Evolutionary conservation across 2,329 filamentous ascomycete genomes (phyloP).

Genomic region (Apiospora rasikravindrae): DNA sequence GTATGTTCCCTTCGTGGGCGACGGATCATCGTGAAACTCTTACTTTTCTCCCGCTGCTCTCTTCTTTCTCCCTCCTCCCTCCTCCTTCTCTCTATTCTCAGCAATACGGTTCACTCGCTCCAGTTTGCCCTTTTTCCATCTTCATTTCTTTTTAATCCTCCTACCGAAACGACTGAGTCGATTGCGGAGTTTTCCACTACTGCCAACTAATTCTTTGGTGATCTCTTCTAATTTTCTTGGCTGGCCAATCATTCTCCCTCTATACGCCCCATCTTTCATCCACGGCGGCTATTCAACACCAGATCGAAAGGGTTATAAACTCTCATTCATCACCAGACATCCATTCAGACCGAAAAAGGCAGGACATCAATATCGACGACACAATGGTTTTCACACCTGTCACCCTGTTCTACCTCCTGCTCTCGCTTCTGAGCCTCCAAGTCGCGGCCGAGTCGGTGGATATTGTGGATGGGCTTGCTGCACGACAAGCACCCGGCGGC

Average conservation of each 20-base stretch:
- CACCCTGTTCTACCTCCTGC: constrained; percentile 14
- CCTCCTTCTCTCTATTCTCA: neutral
- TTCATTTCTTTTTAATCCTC: constrained; percentile 13
- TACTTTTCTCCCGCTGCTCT: neutral
- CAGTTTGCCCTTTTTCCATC: neutral
- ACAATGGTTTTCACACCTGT: neutral
- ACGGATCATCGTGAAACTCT: constrained; percentile 11
- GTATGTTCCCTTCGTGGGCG: constrained; percentile 4
- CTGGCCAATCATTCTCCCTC: constrained; percentile 17
- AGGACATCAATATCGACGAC: neutral
- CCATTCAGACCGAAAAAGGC: neutral
- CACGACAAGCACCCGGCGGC: constrained; percentile 12
- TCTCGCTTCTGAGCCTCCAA: constrained; percentile 15
- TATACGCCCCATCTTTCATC: constrained; percentile 5
- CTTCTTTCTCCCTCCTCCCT: neutral
- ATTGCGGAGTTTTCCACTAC: constrained; percentile 17
- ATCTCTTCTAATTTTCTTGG: constrained; percentile 19
- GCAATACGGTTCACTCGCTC: constrained; percentile 8
- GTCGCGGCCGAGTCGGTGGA: constrained; percentile 15
- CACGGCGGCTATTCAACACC: constrained; percentile 4
- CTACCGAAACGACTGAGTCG: constrained; percentile 19
- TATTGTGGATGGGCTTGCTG: constrained; percentile 6
- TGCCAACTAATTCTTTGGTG: constrained; percentile 16
- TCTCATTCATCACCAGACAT: neutral
- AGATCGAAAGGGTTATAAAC: neutral